Percentiles rank a stretch among this genome's conserved stretches.
Conservation (phyloP, 1,284 basidiomycete species). For the Pseudozyma pruni region DNA sequence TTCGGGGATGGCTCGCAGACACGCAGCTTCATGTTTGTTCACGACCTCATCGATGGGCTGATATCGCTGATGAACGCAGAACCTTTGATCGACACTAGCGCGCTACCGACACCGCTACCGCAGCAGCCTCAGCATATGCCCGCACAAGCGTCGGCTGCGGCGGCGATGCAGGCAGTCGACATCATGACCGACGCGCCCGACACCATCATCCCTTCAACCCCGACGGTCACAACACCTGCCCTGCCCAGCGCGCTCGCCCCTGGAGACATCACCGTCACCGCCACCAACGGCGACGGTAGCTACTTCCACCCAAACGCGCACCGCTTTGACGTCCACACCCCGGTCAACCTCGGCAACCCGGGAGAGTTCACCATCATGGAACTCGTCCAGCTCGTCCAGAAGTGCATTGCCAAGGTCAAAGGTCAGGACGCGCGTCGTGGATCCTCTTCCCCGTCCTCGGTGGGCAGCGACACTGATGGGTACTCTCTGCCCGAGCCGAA, state of each 20-base stretch:
- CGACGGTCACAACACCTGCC: slow-evolving; percentile 18
- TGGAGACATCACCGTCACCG: not conserved
- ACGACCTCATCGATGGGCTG: slow-evolving; percentile 72
- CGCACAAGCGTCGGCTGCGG: not conserved
- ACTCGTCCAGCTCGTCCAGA: slow-evolving; percentile 64
- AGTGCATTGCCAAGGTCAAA: slow-evolving; percentile 52
- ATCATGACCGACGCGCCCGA: slow-evolving; percentile 38
- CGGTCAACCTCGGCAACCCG: slow-evolving; percentile 91
- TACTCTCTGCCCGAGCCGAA: not conserved
- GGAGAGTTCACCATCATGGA: slow-evolving; percentile 89
- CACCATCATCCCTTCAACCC: slow-evolving; percentile 25
- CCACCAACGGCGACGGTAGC: not conserved
- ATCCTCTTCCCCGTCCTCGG: slow-evolving; percentile 68
- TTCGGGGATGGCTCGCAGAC: slow-evolving; percentile 97
- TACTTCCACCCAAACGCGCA: slow-evolving; percentile 21
- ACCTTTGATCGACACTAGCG: not conserved
- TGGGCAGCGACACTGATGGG: not conserved
- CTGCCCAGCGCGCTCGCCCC: not conserved
- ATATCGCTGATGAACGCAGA: slow-evolving; percentile 65
- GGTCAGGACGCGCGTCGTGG: slow-evolving; percentile 6
- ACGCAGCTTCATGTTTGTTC: slow-evolving; percentile 81
- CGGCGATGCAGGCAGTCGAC: slow-evolving; percentile 65
- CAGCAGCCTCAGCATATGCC: slow-evolving; percentile 1
- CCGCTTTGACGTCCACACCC: slow-evolving; percentile 45
- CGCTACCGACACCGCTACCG: slow-evolving; percentile 67